Evolutionary conservation across 805 yeast species (phyloP).

Genomic region (Wickerhamiella dianesei): DNA sequence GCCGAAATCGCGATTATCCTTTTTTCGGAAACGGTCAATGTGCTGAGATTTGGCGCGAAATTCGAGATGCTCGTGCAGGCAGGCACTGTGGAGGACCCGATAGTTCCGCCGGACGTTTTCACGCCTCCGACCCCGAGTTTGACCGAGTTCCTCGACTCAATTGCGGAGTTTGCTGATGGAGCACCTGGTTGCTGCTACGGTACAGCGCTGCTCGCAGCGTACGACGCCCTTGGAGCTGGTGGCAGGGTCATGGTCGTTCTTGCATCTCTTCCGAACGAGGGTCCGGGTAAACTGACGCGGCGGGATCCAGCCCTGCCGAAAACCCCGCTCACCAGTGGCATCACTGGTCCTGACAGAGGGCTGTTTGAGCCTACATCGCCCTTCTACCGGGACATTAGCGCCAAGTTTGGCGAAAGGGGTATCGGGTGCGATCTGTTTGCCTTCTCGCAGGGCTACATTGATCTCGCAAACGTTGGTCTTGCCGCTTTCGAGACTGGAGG

Average conservation of each 20-base stretch:
- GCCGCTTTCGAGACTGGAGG: conserved; percentile 65
- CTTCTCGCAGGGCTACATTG: conserved; percentile 47
- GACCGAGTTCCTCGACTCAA: conserved; percentile 49
- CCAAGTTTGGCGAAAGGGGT: conserved; percentile 40
- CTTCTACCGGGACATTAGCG: conserved; percentile 47
- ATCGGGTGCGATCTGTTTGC: conserved; percentile 70
- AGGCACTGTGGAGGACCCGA: conserved; percentile 62
- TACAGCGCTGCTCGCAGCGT: conserved; percentile 59
- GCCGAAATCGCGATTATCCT: conserved; percentile 56
- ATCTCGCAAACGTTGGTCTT: conserved; percentile 57
- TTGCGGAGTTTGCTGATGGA: conserved; percentile 36
- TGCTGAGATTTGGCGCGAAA: conserved; percentile 29
- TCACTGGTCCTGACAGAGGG: conserved; percentile 31
- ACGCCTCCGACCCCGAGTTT: conserved; percentile 1
- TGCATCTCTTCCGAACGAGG: conserved; percentile 62
- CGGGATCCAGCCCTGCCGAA: conserved; percentile 20
- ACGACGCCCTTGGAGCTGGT: conserved; percentile 41
- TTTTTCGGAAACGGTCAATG: conserved; percentile 58
- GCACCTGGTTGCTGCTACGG: conserved; percentile 58
- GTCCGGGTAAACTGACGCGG: conserved; percentile 47
- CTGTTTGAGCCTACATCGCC: conserved; percentile 46
- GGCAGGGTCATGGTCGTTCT: conserved; percentile 69
- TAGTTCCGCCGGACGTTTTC: conserved; percentile 59
- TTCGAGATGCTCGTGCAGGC: conserved; percentile 17
- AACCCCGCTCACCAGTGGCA: conserved; percentile 1